A percentile compares a stretch with the other conserved stretches of the same genome.
These are phyloP conservation scores for Rhodomyrtus psidioides DNA, from an alignment of 441 rosid genomes.

Conservation along the genomic window DNA sequence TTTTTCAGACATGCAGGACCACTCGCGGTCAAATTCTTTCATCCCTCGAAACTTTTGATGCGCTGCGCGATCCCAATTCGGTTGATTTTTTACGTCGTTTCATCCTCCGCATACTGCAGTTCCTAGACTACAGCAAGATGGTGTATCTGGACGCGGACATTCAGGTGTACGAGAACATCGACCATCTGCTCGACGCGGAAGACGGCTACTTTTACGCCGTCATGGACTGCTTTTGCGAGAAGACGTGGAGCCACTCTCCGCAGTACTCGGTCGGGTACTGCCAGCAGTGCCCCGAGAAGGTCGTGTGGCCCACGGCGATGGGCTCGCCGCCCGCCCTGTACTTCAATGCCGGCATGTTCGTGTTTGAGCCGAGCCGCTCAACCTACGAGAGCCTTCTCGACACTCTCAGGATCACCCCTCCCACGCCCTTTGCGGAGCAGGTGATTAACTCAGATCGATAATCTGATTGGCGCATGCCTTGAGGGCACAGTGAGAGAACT, in stretches of 20 bases:
- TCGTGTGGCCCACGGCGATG: conserved; percentile 40
- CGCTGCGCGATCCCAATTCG: background rate
- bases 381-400: conserved; percentile 38
- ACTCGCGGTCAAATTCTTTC: background rate
- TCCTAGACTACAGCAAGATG: conserved; percentile 57
- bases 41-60: background rate
- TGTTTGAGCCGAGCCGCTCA: conserved; percentile 45
- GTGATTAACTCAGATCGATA: conserved; percentile 15
- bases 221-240: conserved; percentile 64
- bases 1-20: background rate
- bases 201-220: conserved; percentile 50
- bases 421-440: conserved; percentile 62
- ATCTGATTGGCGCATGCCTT: background rate
- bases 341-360: conserved; percentile 76
- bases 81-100: background rate
- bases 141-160: conserved; percentile 59
- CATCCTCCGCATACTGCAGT: conserved; percentile 10
- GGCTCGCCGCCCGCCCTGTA: conserved; percentile 58
- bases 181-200: conserved; percentile 36
- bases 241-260: conserved; percentile 42
- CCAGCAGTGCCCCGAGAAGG: conserved; percentile 54
- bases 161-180: conserved; percentile 54
- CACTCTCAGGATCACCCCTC: conserved; percentile 33
- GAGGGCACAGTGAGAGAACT: background rate
- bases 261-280: conserved; percentile 47